phyloP scores from a whole-genome alignment of 2,329 filamentous ascomycete species.

The Trichoderma arundinaceum region DNA sequence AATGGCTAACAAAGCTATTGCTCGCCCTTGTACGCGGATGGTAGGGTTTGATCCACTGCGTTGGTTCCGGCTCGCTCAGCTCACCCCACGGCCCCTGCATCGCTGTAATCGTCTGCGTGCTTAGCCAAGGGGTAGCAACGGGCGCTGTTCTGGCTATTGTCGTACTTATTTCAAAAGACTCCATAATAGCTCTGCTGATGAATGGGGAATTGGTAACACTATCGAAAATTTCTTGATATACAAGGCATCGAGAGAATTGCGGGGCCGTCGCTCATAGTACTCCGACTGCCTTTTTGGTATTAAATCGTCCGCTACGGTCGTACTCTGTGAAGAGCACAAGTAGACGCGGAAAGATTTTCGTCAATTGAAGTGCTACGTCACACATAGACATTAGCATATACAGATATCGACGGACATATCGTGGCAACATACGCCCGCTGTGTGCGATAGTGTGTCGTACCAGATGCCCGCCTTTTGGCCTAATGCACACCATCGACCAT shows the following conservation, averaged over 20 bases:
- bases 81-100: constrained; percentile 18
- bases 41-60: constrained; percentile 11
- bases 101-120: background rate
- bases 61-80: constrained; percentile 6
- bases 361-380: background rate
- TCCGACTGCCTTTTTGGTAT: background rate
- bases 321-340: background rate
- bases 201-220: background rate
- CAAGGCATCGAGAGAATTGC: background rate
- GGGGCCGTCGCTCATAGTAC: background rate
- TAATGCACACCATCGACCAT: constrained; percentile 21
- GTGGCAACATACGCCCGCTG: background rate
- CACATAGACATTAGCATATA: constrained; percentile 6
- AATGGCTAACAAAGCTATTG: background rate
- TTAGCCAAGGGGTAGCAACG: background rate
- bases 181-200: background rate
- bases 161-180: background rate
- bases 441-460: background rate
- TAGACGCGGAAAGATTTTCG: background rate
- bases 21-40: constrained; percentile 1
- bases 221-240: background rate
- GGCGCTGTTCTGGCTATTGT: background rate
- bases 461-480: background rate
- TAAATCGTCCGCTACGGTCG: background rate
- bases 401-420: background rate